phyloP scores from a whole-genome alignment of 345 rosid species.

The Pistacia integerrima region DNA sequence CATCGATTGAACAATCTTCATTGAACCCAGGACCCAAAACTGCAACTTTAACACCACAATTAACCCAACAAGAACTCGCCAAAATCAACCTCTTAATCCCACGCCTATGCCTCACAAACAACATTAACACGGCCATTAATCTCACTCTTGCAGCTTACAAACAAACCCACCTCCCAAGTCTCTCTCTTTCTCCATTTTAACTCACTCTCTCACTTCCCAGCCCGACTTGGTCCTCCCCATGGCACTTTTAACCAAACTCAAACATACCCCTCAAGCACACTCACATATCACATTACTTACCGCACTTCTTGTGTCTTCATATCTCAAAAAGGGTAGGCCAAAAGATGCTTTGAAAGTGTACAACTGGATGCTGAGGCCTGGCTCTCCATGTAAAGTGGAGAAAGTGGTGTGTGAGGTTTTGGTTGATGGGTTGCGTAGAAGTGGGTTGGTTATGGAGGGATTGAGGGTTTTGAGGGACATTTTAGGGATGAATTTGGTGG shows the following conservation, averaged over 20 bases:
- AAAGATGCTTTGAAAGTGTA: too few relatives aligned
- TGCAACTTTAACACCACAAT: not conserved
- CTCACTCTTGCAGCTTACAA: constrained; percentile 41
- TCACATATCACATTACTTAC: too few relatives aligned
- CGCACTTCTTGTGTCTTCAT: too few relatives aligned
- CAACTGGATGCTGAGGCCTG: too few relatives aligned
- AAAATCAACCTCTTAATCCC: constrained; percentile 52
- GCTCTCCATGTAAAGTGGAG: too few relatives aligned
- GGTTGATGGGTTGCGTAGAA: constrained; percentile 44
- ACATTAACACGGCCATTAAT: constrained; percentile 46
- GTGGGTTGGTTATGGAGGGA: constrained; percentile 39
- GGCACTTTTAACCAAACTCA: too few relatives aligned
- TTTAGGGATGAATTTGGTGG: too few relatives aligned
- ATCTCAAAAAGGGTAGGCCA: constrained; percentile 37
- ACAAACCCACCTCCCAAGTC: constrained; percentile 41
- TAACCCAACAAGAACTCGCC: constrained; percentile 38
- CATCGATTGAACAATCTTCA: not conserved
- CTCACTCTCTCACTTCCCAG: constrained; percentile 50
- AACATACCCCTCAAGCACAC: too few relatives aligned
- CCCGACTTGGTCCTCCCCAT: too few relatives aligned
- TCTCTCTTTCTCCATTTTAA: constrained; percentile 44
- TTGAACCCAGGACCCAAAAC: not conserved
- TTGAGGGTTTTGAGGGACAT: constrained; percentile 47
- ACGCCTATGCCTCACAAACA: too few relatives aligned
- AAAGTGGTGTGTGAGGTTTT: constrained; percentile 36